Percentiles rank a stretch among this genome's conserved stretches.
Evolutionary conservation across 202 grass and related monocot genomes (phyloP).

Genomic region (Setaria italica): DNA sequence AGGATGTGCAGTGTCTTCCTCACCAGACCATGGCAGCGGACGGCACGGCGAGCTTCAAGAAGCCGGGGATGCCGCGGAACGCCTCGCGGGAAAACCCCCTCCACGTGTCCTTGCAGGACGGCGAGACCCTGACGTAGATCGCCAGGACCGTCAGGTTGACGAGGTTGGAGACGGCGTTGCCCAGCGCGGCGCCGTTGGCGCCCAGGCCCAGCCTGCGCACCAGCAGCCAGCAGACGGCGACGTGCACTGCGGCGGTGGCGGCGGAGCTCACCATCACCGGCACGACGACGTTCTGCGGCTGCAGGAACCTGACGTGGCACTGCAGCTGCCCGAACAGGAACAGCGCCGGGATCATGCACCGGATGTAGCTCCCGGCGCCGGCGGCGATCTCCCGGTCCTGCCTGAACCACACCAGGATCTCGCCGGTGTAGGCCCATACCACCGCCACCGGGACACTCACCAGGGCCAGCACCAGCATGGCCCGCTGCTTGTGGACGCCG

Average conservation of each 20-base stretch:
- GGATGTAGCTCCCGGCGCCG: constrained; percentile 51
- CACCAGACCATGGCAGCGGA: constrained; percentile 71
- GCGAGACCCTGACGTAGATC: constrained; percentile 52
- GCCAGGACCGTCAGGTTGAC: constrained; percentile 43
- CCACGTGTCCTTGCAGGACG: constrained; percentile 55
- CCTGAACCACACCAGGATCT: constrained; percentile 54
- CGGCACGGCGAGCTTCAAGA: constrained; percentile 62
- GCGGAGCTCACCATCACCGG: constrained; percentile 57
- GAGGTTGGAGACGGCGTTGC: constrained; percentile 52
- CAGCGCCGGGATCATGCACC: constrained; percentile 62
- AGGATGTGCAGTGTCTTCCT: neutral
- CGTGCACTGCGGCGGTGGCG: constrained; percentile 44
- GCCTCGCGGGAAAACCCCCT: constrained; percentile 54
- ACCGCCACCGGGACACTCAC: constrained; percentile 42
- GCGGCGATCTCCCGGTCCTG: constrained; percentile 56
- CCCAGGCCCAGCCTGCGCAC: constrained; percentile 56
- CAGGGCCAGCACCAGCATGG: constrained; percentile 56
- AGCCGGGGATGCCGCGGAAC: constrained; percentile 40
- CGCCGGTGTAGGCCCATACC: constrained; percentile 53
- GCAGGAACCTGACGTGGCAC: constrained; percentile 69
- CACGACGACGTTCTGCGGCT: constrained; percentile 65
- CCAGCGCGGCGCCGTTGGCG: constrained; percentile 53
- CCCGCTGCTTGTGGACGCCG: constrained; percentile 66
- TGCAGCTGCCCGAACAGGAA: constrained; percentile 63
- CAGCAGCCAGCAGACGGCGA: constrained; percentile 61